Evolutionary conservation across 805 yeast species (phyloP), one percentile per base, ranked within the genome.

Genomic region (Tetrapisispora iriomotensis): DNA sequence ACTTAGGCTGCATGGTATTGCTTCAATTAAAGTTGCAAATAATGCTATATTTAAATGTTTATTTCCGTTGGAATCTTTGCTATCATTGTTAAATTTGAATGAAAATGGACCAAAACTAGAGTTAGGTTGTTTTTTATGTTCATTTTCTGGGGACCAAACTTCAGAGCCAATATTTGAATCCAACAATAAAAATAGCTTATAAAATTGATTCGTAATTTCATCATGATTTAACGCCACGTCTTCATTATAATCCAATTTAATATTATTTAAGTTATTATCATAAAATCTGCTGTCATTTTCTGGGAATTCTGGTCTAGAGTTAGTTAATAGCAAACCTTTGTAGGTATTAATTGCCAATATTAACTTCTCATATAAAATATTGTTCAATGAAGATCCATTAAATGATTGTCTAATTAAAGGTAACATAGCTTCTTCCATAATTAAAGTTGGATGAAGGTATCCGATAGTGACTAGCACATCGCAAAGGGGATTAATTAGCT

Each of bases 401-500:
- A 78, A 79, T 6, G 82, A 70, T 1, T 68, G 58, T 41, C 72
- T 75, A 43, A 90, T 65, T 35, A 90, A 58, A 10, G 87, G 90
- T 29, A 82, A 62, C 10, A 92, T 61, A 4, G 83, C 76, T 49
- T 81, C 82, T 48, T 88, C 96, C 47, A 90, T 62, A 0, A 84
- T 74, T 51, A 82, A 82, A 51, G 81, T 87, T 43, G 82, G 73
- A 46, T 86, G 86, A 18, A 82, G 77, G 49, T 69, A 82, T 0
- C 95, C 95, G 29, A 83, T 72, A 1, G 82, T 74, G 14, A 95
- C 71, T n/a, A 87, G 65, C 13, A 83, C 67, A 47, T 82, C 86
- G 1, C 82, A 77, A 17, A 86, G 60, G 0, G 92, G 78, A 32
- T 74, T 72, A 6, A 82, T 68, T 14, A 86, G 60, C 8, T 68